These are phyloP conservation scores for Gracilaria caudata DNA, from an alignment of 23 red algal genomes.

Conservation along the genomic window DNA sequence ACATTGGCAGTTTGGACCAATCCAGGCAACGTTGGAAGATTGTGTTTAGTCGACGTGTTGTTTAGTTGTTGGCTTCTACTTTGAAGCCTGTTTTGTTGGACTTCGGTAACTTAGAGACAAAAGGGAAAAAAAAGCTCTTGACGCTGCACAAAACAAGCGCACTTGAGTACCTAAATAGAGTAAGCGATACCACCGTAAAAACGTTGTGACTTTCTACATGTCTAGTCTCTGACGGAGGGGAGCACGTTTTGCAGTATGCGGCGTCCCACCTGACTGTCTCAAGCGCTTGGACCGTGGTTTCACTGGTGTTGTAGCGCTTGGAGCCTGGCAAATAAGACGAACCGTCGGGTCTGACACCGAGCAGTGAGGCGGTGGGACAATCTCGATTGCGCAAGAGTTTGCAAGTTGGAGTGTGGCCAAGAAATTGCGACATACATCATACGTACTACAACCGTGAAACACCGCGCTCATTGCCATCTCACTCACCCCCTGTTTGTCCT, in stretches of 20 bases:
- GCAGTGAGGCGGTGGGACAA: conserved; percentile 29
- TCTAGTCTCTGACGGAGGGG: conserved; percentile 36
- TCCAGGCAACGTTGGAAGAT: conserved; percentile 13
- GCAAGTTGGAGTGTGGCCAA: conserved; percentile 73
- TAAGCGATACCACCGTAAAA: conserved; percentile 4
- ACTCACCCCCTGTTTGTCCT: background rate
- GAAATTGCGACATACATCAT: conserved; percentile 75
- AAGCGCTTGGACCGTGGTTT: conserved; percentile 33
- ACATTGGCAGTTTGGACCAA: background rate
- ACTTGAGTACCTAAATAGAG: conserved; percentile 1
- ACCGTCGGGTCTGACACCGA: conserved; percentile 31
- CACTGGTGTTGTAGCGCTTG: background rate
- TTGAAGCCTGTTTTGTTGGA: conserved; percentile 29
- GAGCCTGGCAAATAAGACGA: background rate
- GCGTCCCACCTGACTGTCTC: conserved; percentile 21
- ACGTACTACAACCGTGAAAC: background rate
- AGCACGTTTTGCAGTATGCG: conserved; percentile 7
- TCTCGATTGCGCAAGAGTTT: conserved; percentile 52
- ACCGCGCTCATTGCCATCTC: conserved; percentile 11
- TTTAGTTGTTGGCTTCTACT: conserved; percentile 3
- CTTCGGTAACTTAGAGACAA: conserved; percentile 31
- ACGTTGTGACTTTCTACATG: background rate
- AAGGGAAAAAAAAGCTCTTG: conserved; percentile 13
- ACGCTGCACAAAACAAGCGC: conserved; percentile 4
- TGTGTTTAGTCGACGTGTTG: conserved; percentile 22